Evolutionary conservation across 2,329 filamentous ascomycete species (phyloP).

Genomic region (Colletotrichum sp.): DNA sequence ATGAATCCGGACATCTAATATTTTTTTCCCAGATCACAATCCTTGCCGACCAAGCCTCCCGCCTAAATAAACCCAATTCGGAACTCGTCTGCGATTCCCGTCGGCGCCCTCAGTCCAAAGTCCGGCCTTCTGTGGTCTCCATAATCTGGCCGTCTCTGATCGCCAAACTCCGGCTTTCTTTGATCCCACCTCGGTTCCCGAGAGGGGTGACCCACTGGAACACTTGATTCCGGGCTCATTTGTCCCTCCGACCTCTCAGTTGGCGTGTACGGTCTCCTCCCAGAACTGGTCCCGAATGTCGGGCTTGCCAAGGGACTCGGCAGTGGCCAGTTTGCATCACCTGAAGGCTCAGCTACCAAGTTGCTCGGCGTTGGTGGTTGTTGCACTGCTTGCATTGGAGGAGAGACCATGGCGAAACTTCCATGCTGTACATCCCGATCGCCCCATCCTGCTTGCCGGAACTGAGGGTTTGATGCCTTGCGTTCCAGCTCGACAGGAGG

Average conservation of each 20-base stretch:
- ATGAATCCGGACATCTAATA: background rate
- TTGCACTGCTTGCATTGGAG: background rate
- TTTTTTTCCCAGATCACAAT: background rate
- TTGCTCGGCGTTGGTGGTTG: conserved; percentile 1
- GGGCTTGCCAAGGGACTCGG: conserved; percentile 17
- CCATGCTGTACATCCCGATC: conserved; percentile 9
- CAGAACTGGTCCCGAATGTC: conserved; percentile 5
- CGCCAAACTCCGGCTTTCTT: background rate
- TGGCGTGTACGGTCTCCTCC: conserved; percentile 5
- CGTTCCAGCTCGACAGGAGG: conserved; percentile 12
- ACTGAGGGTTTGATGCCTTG: conserved; percentile 13
- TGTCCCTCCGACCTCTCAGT: conserved; percentile 4
- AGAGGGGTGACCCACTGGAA: background rate
- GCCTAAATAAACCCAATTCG: conserved; percentile 20
- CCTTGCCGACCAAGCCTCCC: background rate
- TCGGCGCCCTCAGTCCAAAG: conserved; percentile 20
- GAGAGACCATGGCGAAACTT: conserved; percentile 10
- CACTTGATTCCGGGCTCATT: background rate
- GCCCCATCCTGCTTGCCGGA: background rate
- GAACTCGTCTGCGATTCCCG: conserved; percentile 23
- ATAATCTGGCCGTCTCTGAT: background rate
- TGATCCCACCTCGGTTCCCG: background rate
- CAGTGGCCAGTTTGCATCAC: conserved; percentile 14
- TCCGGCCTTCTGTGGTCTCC: conserved; percentile 8
- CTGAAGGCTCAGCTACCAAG: background rate